A percentile compares a stretch with the other conserved stretches of the same genome.
Evolutionary conservation across 345 rosid species (phyloP).

Genomic region (Arabidopsis arenosa): DNA sequence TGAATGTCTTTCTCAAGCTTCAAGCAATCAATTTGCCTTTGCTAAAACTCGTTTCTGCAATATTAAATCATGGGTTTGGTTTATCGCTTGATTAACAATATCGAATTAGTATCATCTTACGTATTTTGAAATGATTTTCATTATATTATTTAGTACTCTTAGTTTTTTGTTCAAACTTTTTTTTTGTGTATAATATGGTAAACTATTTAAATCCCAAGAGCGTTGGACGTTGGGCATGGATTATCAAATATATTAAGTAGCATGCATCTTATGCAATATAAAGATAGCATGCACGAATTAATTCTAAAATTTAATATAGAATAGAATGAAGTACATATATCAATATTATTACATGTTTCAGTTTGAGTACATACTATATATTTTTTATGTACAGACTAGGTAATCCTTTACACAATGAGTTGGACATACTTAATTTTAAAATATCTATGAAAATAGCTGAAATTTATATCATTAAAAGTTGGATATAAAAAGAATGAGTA

Average conservation of each 20-base stretch:
- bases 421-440: background rate
- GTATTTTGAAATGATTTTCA: background rate
- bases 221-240: background rate
- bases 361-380: background rate
- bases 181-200: background rate
- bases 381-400: background rate
- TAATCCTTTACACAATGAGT: background rate
- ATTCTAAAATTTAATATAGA: background rate
- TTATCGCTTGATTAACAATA: slow-evolving; percentile 18
- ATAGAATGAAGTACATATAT: background rate
- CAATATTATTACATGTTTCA: background rate
- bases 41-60: slow-evolving; percentile 36
- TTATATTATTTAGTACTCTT: background rate
- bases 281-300: background rate
- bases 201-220: background rate
- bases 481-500: background rate
- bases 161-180: background rate
- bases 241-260: background rate
- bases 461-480: background rate
- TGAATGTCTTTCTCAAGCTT: slow-evolving; percentile 45
- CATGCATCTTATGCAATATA: background rate
- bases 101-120: slow-evolving; percentile 3
- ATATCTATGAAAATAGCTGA: background rate
- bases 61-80: slow-evolving; percentile 23
- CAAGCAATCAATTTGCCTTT: slow-evolving; percentile 41